Conservation (phyloP, 352 stramenopile species). For the Globisporangium cederbergense region DNA sequence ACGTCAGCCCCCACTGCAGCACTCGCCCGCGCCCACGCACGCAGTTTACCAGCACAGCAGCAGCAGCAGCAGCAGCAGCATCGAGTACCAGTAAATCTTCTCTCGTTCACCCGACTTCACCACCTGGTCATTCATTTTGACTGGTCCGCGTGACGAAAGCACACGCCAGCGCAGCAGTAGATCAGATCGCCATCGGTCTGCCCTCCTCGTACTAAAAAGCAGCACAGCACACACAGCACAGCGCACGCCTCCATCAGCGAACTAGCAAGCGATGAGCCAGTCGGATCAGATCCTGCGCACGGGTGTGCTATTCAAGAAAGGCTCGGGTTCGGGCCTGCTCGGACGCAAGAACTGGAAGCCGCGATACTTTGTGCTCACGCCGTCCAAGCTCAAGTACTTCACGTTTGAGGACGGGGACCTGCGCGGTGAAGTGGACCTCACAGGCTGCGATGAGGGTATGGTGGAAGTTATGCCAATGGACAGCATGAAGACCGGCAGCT, state of each 20-base stretch:
- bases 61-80: neutral
- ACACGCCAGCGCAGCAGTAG: neutral
- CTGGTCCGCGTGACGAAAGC: neutral
- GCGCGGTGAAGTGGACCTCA: slow-evolving; percentile 67
- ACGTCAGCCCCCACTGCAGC: neutral
- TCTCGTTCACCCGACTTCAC: neutral
- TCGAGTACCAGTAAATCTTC: neutral
- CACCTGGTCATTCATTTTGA: neutral
- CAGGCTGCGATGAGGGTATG: slow-evolving; percentile 51
- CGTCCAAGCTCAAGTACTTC: slow-evolving; percentile 59
- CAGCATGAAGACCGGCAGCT: slow-evolving; percentile 70
- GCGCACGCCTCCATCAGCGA: neutral
- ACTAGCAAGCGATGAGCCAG: slow-evolving; percentile 23
- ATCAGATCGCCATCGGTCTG: neutral
- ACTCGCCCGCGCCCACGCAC: neutral
- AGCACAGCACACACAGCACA: neutral
- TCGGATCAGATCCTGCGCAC: slow-evolving; percentile 59
- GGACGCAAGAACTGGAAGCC: slow-evolving; percentile 65
- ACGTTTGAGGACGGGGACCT: slow-evolving; percentile 80
- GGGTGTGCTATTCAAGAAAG: slow-evolving; percentile 83
- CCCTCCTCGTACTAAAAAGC: neutral
- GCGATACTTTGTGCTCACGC: slow-evolving; percentile 52
- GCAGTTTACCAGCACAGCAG: neutral
- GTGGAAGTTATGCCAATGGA: slow-evolving; percentile 81
- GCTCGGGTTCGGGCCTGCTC: slow-evolving; percentile 58